Evolutionary conservation across 2,329 filamentous ascomycete species (phyloP), one percentile per base, ranked within the genome.

Genomic region (Pseudofabraea citricarpa): DNA sequence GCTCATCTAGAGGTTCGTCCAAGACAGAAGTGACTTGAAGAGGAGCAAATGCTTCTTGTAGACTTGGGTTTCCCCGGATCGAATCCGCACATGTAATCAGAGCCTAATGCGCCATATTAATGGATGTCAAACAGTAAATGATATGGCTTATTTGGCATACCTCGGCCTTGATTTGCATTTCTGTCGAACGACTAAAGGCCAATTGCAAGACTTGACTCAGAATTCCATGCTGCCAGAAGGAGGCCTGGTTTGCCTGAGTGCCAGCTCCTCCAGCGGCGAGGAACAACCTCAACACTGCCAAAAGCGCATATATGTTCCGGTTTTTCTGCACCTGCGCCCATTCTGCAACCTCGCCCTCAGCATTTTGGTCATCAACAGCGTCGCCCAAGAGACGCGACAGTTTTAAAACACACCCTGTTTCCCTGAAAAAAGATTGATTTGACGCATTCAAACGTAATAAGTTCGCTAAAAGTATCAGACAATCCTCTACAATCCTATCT

Each of bases 351-450:
- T 83, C 73, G 15, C 73, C 68, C 29, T 74, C 72, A 44, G 72
- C 67, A 45, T 74, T 71, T 53, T 75, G 67, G 48, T 76, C 69
- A 41, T 76, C 72, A 51, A 77, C 73, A 56, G 77, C 70, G 63
- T 74, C 70, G n/a, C 67, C 74, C 16, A 95, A 71, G 24, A 97
- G 71, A 27, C 76, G 75, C 13, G 83, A 76, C 37, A 96, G 71
- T 53, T 82, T 83, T 18, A 77, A 74, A 12, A 95, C 81, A 58
- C 85, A 90, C 1, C 89, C 90, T 35, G 87, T 91, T 62, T 98
- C 93, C 44, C 91, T 79, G 63, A 98, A 97, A 44, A 91, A 82
- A 9, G 89, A 88, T 64, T 98, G 93, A 58, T 98, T 98, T 2
- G 90, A 93, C 2, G 83, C 72, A 60, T 97, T 97, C 55, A 90